Evolutionary conservation across 139 green algal genomes (phyloP).

Genomic region (Picochlorum sp.): DNA sequence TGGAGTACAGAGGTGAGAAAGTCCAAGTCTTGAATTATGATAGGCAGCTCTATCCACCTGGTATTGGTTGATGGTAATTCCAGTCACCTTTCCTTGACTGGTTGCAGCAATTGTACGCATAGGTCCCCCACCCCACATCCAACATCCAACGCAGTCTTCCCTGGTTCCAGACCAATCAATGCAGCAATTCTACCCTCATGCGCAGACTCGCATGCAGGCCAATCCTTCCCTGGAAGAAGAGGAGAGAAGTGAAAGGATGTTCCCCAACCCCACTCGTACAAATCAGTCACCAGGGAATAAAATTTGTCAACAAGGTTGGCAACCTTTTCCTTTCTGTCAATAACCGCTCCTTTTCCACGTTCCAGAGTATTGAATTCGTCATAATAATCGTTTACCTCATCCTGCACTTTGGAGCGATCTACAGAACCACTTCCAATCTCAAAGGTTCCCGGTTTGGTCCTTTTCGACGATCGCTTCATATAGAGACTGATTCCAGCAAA

Average conservation of each 20-base stretch:
- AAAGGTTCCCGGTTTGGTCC: conserved; percentile 44
- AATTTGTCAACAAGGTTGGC: conserved; percentile 38
- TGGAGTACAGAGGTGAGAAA: conserved; percentile 61
- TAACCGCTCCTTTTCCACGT: conserved; percentile 24
- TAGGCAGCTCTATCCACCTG: conserved; percentile 72
- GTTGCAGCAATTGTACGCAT: conserved; percentile 86
- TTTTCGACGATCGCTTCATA: conserved; percentile 10
- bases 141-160: conserved; percentile 65
- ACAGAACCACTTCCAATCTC: conserved; percentile 63
- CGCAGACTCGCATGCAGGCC: conserved; percentile 61
- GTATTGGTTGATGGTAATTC: conserved; percentile 98
- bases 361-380: conserved; percentile 28
- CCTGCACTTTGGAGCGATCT: conserved; percentile 43
- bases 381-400: conserved; percentile 38
- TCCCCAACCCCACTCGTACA: conserved; percentile 99
- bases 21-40: conserved; percentile 70
- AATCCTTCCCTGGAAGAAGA: conserved; percentile 66
- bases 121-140: conserved; percentile 96
- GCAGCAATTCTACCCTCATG: conserved; percentile 78
- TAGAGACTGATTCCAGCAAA: background rate
- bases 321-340: conserved; percentile 26
- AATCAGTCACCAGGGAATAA: conserved; percentile 71
- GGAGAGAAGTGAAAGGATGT: conserved; percentile 96
- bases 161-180: conserved; percentile 45
- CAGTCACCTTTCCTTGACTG: conserved; percentile 71